Evolutionary conservation across 352 stramenopile species (phyloP).

Genomic region (Globisporangium lucens): DNA sequence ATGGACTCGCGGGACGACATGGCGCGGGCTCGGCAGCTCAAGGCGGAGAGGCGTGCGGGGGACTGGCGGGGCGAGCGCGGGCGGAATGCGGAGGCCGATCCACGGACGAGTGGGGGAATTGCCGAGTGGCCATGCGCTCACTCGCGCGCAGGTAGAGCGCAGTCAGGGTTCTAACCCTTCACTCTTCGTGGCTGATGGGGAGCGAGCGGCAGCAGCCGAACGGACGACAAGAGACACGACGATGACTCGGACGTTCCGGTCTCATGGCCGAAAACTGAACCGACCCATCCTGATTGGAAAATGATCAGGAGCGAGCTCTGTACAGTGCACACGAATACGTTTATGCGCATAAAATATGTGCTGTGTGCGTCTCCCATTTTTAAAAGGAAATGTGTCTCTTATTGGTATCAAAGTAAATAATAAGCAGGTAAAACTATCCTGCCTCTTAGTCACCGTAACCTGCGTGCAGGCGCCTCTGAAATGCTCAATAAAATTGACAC

Average conservation of each 20-base stretch:
- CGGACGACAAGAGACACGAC: background rate
- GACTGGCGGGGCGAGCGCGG: background rate
- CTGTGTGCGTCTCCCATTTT: too few species aligned
- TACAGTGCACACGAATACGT: background rate
- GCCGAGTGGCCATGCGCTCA: conserved; percentile 4
- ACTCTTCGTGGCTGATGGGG: background rate
- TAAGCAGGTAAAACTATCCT: background rate
- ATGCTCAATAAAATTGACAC: background rate
- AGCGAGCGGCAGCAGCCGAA: conserved; percentile 1
- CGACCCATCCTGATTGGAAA: background rate
- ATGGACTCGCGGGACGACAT: conserved; percentile 13
- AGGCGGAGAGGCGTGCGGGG: too few species aligned
- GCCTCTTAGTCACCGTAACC: background rate
- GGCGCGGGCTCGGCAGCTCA: conserved; percentile 3
- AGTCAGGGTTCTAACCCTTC: background rate
- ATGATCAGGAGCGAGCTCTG: background rate
- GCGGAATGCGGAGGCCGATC: background rate
- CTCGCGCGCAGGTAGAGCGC: background rate
- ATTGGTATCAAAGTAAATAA: background rate
- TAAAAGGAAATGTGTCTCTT: too few species aligned
- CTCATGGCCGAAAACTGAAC: background rate
- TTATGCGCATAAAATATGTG: background rate
- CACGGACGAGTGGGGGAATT: conserved; percentile 11
- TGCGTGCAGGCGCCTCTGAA: background rate
- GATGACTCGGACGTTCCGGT: background rate